Percentiles rank a stretch among this genome's conserved stretches.
phyloP scores from a whole-genome alignment of 169 alveolate genomes.

The Plasmodium ovale region DNA sequence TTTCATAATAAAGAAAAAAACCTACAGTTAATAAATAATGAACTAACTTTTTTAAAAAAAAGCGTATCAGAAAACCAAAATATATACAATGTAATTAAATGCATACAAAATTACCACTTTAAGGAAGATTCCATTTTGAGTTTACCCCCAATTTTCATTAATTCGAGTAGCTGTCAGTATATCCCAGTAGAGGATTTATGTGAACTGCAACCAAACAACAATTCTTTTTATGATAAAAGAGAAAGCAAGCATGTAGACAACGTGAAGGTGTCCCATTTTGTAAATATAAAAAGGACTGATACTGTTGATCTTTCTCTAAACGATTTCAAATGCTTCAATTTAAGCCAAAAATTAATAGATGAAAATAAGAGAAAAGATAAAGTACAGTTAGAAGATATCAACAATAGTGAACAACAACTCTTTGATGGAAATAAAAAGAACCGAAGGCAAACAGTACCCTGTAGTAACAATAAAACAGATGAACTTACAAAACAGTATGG shows the following conservation, averaged over 20 bases:
- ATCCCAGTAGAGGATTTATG: slow-evolving; percentile 60
- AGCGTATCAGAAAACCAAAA: slow-evolving; percentile 47
- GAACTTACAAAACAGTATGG: slow-evolving; percentile 22
- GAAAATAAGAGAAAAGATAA: slow-evolving; percentile 59
- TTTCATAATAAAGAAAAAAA: slow-evolving; percentile 54
- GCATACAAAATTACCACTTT: slow-evolving; percentile 59
- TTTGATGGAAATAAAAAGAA: slow-evolving; percentile 15
- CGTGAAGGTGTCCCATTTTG: slow-evolving; percentile 5
- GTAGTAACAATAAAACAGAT: slow-evolving; percentile 37
- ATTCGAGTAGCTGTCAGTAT: slow-evolving; percentile 34
- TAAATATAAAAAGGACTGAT: slow-evolving; percentile 58
- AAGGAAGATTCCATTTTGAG: slow-evolving; percentile 74
- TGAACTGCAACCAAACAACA: slow-evolving; percentile 32
- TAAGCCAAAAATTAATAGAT: slow-evolving; percentile 35
- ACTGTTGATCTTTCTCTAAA: slow-evolving; percentile 7
- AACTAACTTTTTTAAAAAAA: slow-evolving; percentile 66
- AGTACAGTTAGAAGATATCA: slow-evolving; percentile 3
- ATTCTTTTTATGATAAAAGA: slow-evolving; percentile 2
- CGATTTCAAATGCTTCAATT: slow-evolving; percentile 36
- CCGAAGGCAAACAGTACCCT: slow-evolving; percentile 18
- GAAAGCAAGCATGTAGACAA: slow-evolving; percentile 21
- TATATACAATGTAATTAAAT: slow-evolving; percentile 53
- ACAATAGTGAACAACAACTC: slow-evolving; percentile 40
- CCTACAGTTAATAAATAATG: slow-evolving; percentile 60
- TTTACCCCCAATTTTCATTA: slow-evolving; percentile 66